A percentile compares a stretch with the other conserved stretches of the same genome.
These are phyloP conservation scores for Plenodomus lindquistii DNA, from an alignment of 2,329 filamentous ascomycete species.

Conservation along the genomic window DNA sequence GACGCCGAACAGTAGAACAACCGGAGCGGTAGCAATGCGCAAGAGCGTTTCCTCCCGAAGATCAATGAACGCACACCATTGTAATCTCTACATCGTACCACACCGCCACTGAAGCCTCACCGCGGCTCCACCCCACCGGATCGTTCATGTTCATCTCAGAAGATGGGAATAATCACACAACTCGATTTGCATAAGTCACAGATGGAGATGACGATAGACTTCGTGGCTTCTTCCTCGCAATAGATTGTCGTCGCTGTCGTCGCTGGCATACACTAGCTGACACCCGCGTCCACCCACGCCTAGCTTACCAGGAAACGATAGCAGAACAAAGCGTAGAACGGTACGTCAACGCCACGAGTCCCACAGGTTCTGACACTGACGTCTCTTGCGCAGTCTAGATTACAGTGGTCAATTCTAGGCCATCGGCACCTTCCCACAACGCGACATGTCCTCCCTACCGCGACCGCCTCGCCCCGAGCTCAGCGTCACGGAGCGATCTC, in stretches of 20 bases:
- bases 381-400: too few species aligned
- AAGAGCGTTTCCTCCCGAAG: neutral
- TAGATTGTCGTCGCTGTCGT: neutral
- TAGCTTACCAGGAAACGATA: neutral
- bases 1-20: neutral
- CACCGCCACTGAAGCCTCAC: neutral
- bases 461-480: too few species aligned
- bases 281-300: neutral
- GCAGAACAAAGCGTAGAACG: neutral
- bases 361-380: too few species aligned
- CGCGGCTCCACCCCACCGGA: neutral
- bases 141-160: neutral
- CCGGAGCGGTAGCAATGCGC: neutral
- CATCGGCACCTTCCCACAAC: too few species aligned
- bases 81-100: neutral
- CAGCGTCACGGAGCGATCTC: too few species aligned
- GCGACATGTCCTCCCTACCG: too few species aligned
- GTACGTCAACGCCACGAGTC: too few species aligned
- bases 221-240: neutral
- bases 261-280: neutral
- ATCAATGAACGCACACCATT: neutral
- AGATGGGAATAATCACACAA: neutral
- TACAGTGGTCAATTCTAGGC: too few species aligned
- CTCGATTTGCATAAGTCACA: neutral
- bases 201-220: neutral